A percentile compares a stretch with the other conserved stretches of the same genome.
Evolutionary conservation across 441 rosid genomes (phyloP).

Genomic region (Adansonia grandidieri): DNA sequence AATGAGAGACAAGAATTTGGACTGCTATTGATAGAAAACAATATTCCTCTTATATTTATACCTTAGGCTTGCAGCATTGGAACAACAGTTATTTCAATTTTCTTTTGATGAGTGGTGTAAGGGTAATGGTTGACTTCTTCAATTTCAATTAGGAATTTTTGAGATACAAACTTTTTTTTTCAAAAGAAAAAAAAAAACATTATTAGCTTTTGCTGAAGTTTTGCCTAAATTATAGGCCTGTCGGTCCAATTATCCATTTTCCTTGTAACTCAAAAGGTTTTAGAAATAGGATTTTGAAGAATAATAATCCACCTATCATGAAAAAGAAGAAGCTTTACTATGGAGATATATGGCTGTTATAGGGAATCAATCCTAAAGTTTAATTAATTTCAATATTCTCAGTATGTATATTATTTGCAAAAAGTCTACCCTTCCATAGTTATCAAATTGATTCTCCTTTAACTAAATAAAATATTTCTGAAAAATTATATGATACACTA

Average conservation of each 20-base stretch:
- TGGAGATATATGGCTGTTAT: neutral
- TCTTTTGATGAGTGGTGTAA: neutral
- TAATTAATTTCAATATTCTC: neutral
- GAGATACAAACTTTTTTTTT: neutral
- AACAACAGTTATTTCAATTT: neutral
- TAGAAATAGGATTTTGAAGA: too few relatives aligned
- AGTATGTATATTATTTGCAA: neutral
- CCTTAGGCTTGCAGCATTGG: neutral
- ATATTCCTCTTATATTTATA: neutral
- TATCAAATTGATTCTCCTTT: neutral
- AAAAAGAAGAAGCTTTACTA: neutral
- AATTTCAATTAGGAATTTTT: neutral
- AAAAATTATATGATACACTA: neutral
- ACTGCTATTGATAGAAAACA: neutral
- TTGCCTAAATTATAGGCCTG: neutral
- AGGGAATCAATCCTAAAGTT: neutral
- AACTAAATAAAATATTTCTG: neutral
- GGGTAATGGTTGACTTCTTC: neutral
- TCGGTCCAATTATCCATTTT: neutral
- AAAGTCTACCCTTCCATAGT: neutral
- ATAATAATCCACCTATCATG: neutral
- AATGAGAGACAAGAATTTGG: too few relatives aligned
- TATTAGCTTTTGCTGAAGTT: neutral
- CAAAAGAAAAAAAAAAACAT: too few relatives aligned
- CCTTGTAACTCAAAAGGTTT: too few relatives aligned